These are phyloP conservation scores for Fraxinus xanthoxyloides DNA, from an alignment of 305 asterid species.

Conservation along the genomic window DNA sequence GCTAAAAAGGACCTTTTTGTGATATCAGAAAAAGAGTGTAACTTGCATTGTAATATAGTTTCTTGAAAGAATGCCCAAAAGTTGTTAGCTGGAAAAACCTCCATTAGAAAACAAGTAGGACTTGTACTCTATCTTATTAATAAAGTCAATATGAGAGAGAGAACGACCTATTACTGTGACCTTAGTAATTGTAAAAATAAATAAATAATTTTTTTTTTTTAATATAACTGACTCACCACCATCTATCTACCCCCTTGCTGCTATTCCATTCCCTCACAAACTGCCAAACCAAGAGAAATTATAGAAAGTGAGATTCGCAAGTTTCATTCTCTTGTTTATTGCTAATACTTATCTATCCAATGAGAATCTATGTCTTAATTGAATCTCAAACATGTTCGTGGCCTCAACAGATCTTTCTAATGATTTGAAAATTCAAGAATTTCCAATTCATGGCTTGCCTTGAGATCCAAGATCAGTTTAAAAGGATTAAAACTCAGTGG, in stretches of 20 bases:
- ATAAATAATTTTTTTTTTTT: background rate
- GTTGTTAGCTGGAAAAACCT: constrained; percentile 28
- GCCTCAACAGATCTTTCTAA: constrained; percentile 26
- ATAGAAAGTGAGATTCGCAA: constrained; percentile 64
- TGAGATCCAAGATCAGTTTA: constrained; percentile 10
- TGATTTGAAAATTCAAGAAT: background rate
- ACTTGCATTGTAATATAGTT: constrained; percentile 23
- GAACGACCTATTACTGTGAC: background rate
- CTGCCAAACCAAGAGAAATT: constrained; percentile 80
- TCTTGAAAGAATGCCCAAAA: constrained; percentile 27
- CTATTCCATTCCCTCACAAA: constrained; percentile 44
- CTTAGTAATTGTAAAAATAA: background rate
- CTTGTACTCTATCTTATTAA: constrained; percentile 33
- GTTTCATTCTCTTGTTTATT: constrained; percentile 31
- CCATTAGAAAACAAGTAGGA: constrained; percentile 25
- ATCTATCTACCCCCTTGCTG: constrained; percentile 30
- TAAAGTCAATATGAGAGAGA: constrained; percentile 34
- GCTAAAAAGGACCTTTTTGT: constrained; percentile 70
- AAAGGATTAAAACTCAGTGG: background rate
- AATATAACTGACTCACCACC: constrained; percentile 60
- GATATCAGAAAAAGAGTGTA: constrained; percentile 47
- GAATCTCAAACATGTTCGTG: constrained; percentile 29
- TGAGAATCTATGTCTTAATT: constrained; percentile 35
- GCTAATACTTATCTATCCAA: constrained; percentile 30
- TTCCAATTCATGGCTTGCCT: constrained; percentile 28